phyloP scores from a whole-genome alignment of 345 rosid genomes.

The Arabidopsis arenosa region DNA sequence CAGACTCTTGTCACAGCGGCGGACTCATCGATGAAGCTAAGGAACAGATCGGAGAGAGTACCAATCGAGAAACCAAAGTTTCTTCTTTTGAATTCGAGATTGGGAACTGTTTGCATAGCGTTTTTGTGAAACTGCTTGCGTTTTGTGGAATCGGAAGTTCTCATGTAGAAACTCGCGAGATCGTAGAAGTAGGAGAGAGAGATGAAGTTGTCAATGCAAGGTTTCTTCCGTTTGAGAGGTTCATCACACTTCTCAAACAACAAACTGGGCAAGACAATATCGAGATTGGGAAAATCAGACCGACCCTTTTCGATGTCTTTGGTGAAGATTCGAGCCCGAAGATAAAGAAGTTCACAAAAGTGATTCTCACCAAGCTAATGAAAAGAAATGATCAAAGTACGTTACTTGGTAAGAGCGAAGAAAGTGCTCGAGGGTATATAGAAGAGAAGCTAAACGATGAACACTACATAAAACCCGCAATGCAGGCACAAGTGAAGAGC shows the following conservation, averaged over 20 bases:
- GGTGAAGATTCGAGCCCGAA: slow-evolving; percentile 52
- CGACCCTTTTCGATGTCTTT: slow-evolving; percentile 26
- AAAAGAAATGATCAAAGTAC: slow-evolving; percentile 13
- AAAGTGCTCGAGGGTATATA: not conserved
- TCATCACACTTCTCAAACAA: slow-evolving; percentile 31
- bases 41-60: slow-evolving; percentile 45
- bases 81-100: slow-evolving; percentile 46
- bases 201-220: slow-evolving; percentile 34
- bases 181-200: not conserved
- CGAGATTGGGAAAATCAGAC: slow-evolving; percentile 36
- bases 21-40: slow-evolving; percentile 44
- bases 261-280: slow-evolving; percentile 33
- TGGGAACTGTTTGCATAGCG: slow-evolving; percentile 54
- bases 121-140: slow-evolving; percentile 53
- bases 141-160: slow-evolving; percentile 61
- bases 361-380: slow-evolving; percentile 19
- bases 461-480: slow-evolving; percentile 1
- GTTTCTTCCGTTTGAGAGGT: slow-evolving; percentile 27
- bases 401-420: slow-evolving; percentile 16
- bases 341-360: slow-evolving; percentile 80
- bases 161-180: not conserved
- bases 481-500: not conserved
- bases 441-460: slow-evolving; percentile 20
- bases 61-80: slow-evolving; percentile 27
- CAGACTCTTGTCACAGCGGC: slow-evolving; percentile 46